These are phyloP conservation scores for Fraxinus quadrangulata DNA, from an alignment of 257 asterid species.

Conservation along the genomic window DNA sequence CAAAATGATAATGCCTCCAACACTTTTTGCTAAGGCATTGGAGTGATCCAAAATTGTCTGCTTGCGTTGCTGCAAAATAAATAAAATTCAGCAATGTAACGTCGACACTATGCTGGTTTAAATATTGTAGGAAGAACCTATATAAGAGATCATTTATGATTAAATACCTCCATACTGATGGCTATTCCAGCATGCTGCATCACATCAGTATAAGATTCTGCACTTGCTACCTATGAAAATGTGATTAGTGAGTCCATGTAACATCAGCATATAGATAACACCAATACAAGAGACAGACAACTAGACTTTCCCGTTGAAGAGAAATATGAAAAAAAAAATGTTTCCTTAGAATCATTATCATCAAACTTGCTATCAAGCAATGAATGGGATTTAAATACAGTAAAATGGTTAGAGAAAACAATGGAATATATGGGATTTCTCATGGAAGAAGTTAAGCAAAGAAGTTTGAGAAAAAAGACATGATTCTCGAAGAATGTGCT, in stretches of 20 bases:
- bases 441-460: neutral
- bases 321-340: neutral
- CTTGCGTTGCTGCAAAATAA: conserved; percentile 72
- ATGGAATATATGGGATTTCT: neutral
- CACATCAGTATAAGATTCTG: conserved; percentile 68
- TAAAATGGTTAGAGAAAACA: conserved; percentile 2
- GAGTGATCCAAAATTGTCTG: conserved; percentile 61
- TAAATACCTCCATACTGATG: conserved; percentile 66
- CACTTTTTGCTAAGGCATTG: conserved; percentile 60
- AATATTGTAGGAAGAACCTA: neutral
- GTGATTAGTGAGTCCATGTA: conserved; percentile 9
- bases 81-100: conserved; percentile 20
- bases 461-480: neutral
- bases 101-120: conserved; percentile 11
- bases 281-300: conserved; percentile 23
- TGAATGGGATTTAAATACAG: neutral
- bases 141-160: conserved; percentile 16
- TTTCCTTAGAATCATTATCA: neutral
- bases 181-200: conserved; percentile 75
- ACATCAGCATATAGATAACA: conserved; percentile 5
- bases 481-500: neutral
- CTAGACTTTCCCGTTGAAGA: conserved; percentile 3
- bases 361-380: neutral
- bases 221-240: conserved; percentile 56
- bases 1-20: conserved; percentile 64